These are phyloP conservation scores for Peronospora destructor DNA, from an alignment of 352 stramenopile genomes.

Conservation along the genomic window DNA sequence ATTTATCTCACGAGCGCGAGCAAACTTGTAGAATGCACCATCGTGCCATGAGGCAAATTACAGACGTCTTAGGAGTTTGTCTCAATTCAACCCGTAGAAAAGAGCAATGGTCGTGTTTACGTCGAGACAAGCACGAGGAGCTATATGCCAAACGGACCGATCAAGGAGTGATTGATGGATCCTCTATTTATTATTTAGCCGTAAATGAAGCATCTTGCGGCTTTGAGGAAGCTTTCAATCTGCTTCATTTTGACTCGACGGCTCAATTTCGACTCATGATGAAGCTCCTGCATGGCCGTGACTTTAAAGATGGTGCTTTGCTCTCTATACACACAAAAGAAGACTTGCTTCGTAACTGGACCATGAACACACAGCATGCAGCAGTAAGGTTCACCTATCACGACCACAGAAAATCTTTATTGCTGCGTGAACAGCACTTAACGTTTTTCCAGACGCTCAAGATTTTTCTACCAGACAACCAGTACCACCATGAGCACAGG, in stretches of 20 bases:
- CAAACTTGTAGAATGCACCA: slow-evolving; percentile 54
- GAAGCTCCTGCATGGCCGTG: slow-evolving; percentile 45
- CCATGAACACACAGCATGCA: slow-evolving; percentile 43
- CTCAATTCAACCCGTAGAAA: slow-evolving; percentile 49
- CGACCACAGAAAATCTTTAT: slow-evolving; percentile 40
- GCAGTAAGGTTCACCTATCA: slow-evolving; percentile 58
- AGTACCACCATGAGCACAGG: slow-evolving; percentile 8
- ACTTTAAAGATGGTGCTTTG: slow-evolving; percentile 51
- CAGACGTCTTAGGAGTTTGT: slow-evolving; percentile 44
- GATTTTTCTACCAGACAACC: slow-evolving; percentile 41
- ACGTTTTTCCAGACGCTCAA: slow-evolving; percentile 64
- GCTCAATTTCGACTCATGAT: slow-evolving; percentile 54
- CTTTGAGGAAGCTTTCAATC: slow-evolving; percentile 53
- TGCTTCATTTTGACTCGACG: slow-evolving; percentile 53
- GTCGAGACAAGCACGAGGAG: slow-evolving; percentile 43
- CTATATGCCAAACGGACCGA: slow-evolving; percentile 45
- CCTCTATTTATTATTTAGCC: slow-evolving; percentile 42
- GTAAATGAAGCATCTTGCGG: slow-evolving; percentile 52
- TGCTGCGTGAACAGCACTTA: slow-evolving; percentile 46
- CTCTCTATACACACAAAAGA: slow-evolving; percentile 34
- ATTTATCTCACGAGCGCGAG: slow-evolving; percentile 43
- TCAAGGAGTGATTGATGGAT: slow-evolving; percentile 20
- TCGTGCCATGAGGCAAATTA: slow-evolving; percentile 56
- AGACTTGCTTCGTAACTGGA: slow-evolving; percentile 30
- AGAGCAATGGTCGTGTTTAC: slow-evolving; percentile 48